Evolutionary conservation across 129 eudicot species (phyloP), one percentile per base, ranked within the genome.

Genomic region (Cynara cardunculus): DNA sequence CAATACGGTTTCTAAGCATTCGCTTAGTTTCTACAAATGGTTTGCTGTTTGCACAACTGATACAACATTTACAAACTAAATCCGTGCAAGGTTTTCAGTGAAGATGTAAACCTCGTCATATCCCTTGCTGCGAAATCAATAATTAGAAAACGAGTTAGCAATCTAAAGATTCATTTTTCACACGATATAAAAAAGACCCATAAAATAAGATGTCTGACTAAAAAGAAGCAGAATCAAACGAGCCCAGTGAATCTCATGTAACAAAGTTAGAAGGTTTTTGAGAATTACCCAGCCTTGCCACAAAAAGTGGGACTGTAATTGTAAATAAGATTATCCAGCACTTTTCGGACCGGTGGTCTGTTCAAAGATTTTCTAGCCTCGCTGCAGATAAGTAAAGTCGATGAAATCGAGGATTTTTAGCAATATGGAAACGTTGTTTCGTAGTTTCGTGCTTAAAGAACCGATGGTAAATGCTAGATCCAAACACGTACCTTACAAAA

Each of bases 261-360:
- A 4, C 19, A 49, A 5, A 49, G 62, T 16, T 16, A 5, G 21
- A 49, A 18, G 30, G n/a, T 16, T 27, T 8, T 10, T 56, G 41
- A 46, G 32, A 32, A 88, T 85, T 84, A 93, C 98, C 97, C 98
- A 13, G 89, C 88, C 76, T 85, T 88, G 78, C 98, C 97, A 74
- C 98, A 85, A 72, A 83, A 93, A 72, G 94, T 91, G 85, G 98
- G 97, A 74, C 89, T 88, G 83, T 93, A 91, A 82, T 93, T 93
- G 85, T 93, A 91, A 26, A 93, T 93, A 80, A 93, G 98, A 82
- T 88, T 89, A 80, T 88, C 91, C 31, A 89, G 90, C 69, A 93
- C 94, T 74, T 82, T 78, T 25, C 80, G 82, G 39, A 89, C 71
- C 37, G 89, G 82, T 24, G 98, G 93, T 68, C 94, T 81, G 81